Evolutionary conservation across 805 yeast genomes (phyloP), one percentile per base, ranked within the genome.

Genomic region (Debaryomyces hansenii): DNA sequence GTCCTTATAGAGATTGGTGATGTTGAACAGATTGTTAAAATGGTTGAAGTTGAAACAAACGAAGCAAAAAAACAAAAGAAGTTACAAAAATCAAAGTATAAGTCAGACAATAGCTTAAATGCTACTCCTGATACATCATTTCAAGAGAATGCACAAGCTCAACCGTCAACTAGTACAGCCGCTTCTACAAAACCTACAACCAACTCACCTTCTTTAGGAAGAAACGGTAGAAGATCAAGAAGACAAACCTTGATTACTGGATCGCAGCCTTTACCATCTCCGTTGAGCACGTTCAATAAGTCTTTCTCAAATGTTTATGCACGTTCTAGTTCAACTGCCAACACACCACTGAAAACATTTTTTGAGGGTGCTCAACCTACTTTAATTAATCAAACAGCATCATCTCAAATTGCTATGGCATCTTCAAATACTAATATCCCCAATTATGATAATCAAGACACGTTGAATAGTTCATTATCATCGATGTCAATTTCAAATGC

Each of bases 191-290:
- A 31, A 4, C 16, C 34, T n/a, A 41, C 55, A 8, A 46, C 41
- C 20, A 60, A 53, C 33, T 64, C 74, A 4, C 75, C 77, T 1
- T 68, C 74, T 1, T 51, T 71, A 15, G 75, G 75, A 5, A 53
- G 77, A 35, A 69, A 70, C 49, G 77, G 76, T 5, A 58, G 86
- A 39, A 62, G 86, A 44, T 72, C 88, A 29, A 77, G 96, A 58
- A 69, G 92, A 34, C 84, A 83, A 52, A 84, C 95, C 0, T 67
- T 90, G 20, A 85, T 90, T 41, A 87, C 95, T 0, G 96, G 96
- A 0, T 89, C 96, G 0, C 96, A 90, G 64, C 97, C 97, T 2
- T 70, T 90, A 47, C 96, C 97, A 4, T 86, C 96, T 0, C 96
- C 97, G 1, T 71, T 90, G 41, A 73, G 91, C 44, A 78, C 92